A percentile compares a stretch with the other conserved stretches of the same genome.
phyloP scores from a whole-genome alignment of 2,329 filamentous ascomycete genomes.

The Aspergillus glaucus region DNA sequence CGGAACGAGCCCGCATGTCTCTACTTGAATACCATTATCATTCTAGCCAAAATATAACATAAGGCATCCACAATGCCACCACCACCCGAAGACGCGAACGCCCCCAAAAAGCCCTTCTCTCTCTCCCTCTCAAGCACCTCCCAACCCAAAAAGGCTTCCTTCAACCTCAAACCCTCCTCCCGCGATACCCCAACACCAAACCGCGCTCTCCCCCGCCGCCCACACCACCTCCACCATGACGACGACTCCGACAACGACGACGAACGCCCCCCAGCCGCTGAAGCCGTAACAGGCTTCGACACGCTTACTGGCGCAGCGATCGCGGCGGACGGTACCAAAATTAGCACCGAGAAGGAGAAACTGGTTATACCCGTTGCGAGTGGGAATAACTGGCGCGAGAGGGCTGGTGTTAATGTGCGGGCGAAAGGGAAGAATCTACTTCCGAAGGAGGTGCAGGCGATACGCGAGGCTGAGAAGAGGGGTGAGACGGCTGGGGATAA shows the following conservation, averaged over 20 bases:
- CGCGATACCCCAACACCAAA: constrained; percentile 7
- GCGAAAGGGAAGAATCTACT: constrained; percentile 54
- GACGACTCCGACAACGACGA: constrained; percentile 44
- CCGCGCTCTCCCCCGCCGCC: constrained; percentile 22
- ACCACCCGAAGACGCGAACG: constrained; percentile 4
- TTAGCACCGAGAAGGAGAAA: constrained; percentile 47
- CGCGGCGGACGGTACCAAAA: constrained; percentile 28
- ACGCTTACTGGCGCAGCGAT: constrained; percentile 35
- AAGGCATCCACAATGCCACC: constrained; percentile 13
- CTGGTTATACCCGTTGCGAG: constrained; percentile 75
- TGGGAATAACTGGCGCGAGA: constrained; percentile 66
- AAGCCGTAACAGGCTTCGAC: constrained; percentile 52
- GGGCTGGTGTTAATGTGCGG: constrained; percentile 41
- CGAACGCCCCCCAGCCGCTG: constrained; percentile 31
- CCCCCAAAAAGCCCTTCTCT: constrained; percentile 31
- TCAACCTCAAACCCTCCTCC: constrained; percentile 26
- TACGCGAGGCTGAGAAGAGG: constrained; percentile 37
- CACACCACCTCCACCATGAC: constrained; percentile 30
- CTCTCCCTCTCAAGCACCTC: constrained; percentile 35
- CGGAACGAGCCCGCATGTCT: background rate
- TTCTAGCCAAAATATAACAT: background rate
- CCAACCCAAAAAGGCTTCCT: constrained; percentile 23
- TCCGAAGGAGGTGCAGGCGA: constrained; percentile 50
- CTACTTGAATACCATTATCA: background rate
- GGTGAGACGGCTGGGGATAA: constrained; percentile 24